Evolutionary conservation across 106 monocot genomes (phyloP), one percentile per base, ranked within the genome.

Genomic region (Acorus gramineus): DNA sequence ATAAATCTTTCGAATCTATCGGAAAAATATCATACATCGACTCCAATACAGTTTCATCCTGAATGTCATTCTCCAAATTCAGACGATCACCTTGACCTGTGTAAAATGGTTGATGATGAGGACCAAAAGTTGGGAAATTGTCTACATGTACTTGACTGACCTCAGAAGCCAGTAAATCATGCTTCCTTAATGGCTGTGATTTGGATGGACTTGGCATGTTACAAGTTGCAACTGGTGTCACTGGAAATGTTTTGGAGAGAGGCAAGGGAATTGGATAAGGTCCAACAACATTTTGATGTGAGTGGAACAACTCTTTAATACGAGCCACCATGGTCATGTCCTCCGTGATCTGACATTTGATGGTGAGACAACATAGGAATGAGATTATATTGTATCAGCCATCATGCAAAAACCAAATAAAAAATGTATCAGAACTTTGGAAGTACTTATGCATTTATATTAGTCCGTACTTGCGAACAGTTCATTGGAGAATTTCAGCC

Each of bases 261-360:
- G 53, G 44, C 28, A 28, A 28, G 28, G 28, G 28, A 28, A 28
- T 0, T 28, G 28, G 28, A 28, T 28, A 28, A 28, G 28, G 28
- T 28, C 28, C 28, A 63, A n/a, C 45, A 60, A 8, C 8, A 69
- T 68, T 66, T 46, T 74, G 70, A 71, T 71, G 68, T 9, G 44
- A 47, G 63, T 44, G 49, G 49, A 90, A 86, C 44, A 76, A 59
- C 45, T 81, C 73, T 61, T 70, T 78, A 5, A 90, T 63, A 46
- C 65, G 59, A 60, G 68, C 13, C 65, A 81, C 86, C 61, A 63
- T 50, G 2, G 44, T 62, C 42, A 53, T 44, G 67, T 86, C 78
- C 62, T 86, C 86, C 56, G 47, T 10, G 48, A 81, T 67, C 80
- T 80, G 64, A 65, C 60, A 2, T 11, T 56, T 14, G 50, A 43